Conservation (phyloP, 1,284 basidiomycete genomes). For the Flammula alnicola region DNA sequence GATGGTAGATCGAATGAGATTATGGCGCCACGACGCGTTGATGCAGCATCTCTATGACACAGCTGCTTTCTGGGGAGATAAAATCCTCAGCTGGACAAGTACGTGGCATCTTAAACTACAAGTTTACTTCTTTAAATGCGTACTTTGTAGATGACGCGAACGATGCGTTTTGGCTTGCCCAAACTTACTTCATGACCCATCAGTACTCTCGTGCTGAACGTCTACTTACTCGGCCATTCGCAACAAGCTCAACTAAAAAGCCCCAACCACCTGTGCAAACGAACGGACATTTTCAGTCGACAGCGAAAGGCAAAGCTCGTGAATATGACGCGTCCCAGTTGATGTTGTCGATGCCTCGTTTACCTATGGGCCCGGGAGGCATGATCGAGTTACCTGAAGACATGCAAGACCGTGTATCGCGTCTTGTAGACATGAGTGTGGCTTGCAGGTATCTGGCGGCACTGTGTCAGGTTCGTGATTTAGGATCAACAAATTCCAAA, state of each 20-base stretch:
- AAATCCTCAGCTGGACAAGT: constrained; percentile 95
- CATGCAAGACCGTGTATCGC: constrained; percentile 65
- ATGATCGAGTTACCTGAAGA: constrained; percentile 68
- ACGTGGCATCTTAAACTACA: constrained; percentile 44
- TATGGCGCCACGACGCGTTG: constrained; percentile 97
- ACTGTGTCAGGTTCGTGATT: constrained; percentile 77
- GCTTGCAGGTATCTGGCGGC: constrained; percentile 94
- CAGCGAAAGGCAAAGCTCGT: constrained; percentile 64
- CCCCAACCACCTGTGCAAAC: constrained; percentile 27
- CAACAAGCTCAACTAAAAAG: constrained; percentile 48
- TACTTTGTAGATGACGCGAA: constrained; percentile 74
- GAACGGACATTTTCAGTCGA: constrained; percentile 49
- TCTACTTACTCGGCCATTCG: constrained; percentile 85
- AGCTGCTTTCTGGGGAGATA: constrained; percentile 98
- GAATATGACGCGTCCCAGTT: constrained; percentile 47
- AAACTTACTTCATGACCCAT: constrained; percentile 94
- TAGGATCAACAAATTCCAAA: not conserved
- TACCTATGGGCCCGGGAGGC: constrained; percentile 71
- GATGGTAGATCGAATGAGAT: constrained; percentile 92
- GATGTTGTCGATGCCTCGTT: constrained; percentile 48
- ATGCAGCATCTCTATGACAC: constrained; percentile 98
- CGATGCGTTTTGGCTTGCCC: constrained; percentile 99
- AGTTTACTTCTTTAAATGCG: constrained; percentile 5
- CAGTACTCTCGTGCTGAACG: constrained; percentile 95
- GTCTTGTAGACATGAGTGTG: constrained; percentile 89